Base-by-base conservation (phyloP, 2,329 filamentous ascomycete genomes). In the Cladosporium sphaerospermum region DNA sequence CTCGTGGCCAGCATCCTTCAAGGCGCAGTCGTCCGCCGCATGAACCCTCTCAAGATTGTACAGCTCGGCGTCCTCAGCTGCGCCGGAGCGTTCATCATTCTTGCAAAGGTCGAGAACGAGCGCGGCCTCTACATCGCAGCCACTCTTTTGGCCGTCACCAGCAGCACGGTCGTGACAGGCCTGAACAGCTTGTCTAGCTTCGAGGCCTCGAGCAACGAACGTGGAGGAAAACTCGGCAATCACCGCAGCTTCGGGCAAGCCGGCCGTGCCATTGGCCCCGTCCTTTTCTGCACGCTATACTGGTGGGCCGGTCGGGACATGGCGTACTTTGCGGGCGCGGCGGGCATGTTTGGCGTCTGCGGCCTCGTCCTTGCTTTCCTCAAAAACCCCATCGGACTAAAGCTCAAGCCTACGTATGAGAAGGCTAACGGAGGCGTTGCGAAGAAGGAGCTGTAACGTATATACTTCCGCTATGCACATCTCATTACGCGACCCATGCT, bases 261-360 rank as follows among this genome's bases (percentile, higher is more conserved):
- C 3, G 93, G 93, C 2, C 80, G 93, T 33, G 89, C 91, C 0
- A 70, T 95, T 9, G 93, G 93, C 0, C 93, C 93, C 0, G 69
- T 99, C 4, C 73, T 95, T 34, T 99, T 99, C 67, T 97, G 93
- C 57, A 89, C 89, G 45, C 76, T 99, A 53, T 99, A 99, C 73
- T 99, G 93, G 93, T 99, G 93, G 93, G 91, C 89, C 6, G 93
- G 93, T 0, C 78, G 93, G 44, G 86, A 95, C 66, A 78, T 84
- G 9, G 93, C 93, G 2, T 99, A 97, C 69, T 78, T 76, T 1
- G 78, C 89, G 62, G 93, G 93, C 3, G 87, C 89, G 0, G 77
- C 81, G 10, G 90, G 89, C 4, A 95, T 97, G 75, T 70, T 87
- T 4, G 81, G 77, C 1, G 91, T 97, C 9, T 79, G 80, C 42